Conservation (phyloP, 1,139 yeast genomes). For the Geotrichum carabidarum region DNA sequence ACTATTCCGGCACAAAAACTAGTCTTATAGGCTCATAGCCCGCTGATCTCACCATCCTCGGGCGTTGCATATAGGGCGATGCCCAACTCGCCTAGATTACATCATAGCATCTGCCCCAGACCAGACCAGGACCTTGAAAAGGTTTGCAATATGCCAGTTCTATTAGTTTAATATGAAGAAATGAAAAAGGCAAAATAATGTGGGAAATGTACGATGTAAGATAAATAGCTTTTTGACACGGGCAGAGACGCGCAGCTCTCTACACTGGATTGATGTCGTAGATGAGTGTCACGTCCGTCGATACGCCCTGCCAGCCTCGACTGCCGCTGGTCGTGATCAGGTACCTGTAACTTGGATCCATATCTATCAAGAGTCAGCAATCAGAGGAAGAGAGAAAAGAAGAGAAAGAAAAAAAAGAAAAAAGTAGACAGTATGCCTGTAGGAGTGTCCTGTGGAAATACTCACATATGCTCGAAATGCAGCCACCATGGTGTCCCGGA, state of each 20-base stretch:
- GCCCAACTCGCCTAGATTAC: too few species aligned
- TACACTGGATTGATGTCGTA: slow-evolving; percentile 55
- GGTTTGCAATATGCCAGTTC: too few species aligned
- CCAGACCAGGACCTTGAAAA: too few species aligned
- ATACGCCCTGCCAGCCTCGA: slow-evolving; percentile 87
- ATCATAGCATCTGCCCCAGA: too few species aligned
- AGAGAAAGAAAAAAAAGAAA: slow-evolving; percentile 31
- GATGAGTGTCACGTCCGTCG: slow-evolving; percentile 73
- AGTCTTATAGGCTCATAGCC: too few species aligned
- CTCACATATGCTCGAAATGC: slow-evolving; percentile 49
- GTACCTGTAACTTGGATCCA: slow-evolving; percentile 83
- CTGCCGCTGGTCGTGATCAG: slow-evolving; percentile 90
- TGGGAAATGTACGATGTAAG: neutral
- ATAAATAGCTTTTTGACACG: too few species aligned
- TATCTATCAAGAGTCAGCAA: slow-evolving; percentile 48
- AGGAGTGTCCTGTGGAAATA: too few species aligned
- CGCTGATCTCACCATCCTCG: too few species aligned
- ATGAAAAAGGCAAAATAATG: neutral
- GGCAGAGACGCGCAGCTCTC: neutral
- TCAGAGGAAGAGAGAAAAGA: neutral
- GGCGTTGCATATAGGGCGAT: too few species aligned
- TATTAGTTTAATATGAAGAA: too few species aligned
- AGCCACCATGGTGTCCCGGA: slow-evolving; percentile 64
- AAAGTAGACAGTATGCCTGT: neutral
- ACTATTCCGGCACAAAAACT: too few species aligned